Evolutionary conservation across 1,284 basidiomycete genomes (phyloP).

Genomic region (Cryptococcus sp.): DNA sequence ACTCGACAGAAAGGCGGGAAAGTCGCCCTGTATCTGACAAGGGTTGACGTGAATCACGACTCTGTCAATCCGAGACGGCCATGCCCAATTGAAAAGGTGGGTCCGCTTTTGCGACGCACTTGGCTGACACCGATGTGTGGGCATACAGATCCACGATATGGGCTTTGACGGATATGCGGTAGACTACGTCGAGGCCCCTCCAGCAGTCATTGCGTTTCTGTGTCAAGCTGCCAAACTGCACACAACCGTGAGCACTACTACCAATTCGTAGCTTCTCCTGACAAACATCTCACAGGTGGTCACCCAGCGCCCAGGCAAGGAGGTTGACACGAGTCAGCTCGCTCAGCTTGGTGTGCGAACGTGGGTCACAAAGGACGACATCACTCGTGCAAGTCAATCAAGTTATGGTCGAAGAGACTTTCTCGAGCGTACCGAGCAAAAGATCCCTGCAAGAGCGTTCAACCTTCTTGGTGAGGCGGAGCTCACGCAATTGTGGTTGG

Average conservation of each 20-base stretch:
- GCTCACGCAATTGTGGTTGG: not conserved
- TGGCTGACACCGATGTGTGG: not conserved
- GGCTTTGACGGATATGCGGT: conserved; percentile 84
- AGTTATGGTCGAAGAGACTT: conserved; percentile 37
- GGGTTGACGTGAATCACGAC: conserved; percentile 32
- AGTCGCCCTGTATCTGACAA: conserved; percentile 30
- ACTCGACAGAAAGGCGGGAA: conserved; percentile 4
- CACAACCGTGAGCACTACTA: conserved; percentile 61
- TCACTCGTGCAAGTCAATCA: conserved; percentile 16
- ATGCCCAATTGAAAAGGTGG: conserved; percentile 23
- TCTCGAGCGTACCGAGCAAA: conserved; percentile 1
- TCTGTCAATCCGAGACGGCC: conserved; percentile 30
- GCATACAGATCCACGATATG: conserved; percentile 60
- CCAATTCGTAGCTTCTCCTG: not conserved
- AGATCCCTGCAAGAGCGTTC: conserved; percentile 29
- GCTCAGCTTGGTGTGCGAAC: conserved; percentile 18
- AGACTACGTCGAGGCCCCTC: conserved; percentile 62
- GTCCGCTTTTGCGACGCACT: conserved; percentile 2
- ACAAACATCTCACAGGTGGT: conserved; percentile 32
- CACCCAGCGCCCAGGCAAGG: conserved; percentile 20
- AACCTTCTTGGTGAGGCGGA: conserved; percentile 24
- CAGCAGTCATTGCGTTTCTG: conserved; percentile 57
- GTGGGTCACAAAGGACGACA: conserved; percentile 33
- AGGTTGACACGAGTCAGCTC: conserved; percentile 24
- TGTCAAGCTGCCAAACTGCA: conserved; percentile 65